Percentiles rank a stretch among this genome's conserved stretches.
Conservation (phyloP, 441 rosid species). For the Gossypium davidsonii region DNA sequence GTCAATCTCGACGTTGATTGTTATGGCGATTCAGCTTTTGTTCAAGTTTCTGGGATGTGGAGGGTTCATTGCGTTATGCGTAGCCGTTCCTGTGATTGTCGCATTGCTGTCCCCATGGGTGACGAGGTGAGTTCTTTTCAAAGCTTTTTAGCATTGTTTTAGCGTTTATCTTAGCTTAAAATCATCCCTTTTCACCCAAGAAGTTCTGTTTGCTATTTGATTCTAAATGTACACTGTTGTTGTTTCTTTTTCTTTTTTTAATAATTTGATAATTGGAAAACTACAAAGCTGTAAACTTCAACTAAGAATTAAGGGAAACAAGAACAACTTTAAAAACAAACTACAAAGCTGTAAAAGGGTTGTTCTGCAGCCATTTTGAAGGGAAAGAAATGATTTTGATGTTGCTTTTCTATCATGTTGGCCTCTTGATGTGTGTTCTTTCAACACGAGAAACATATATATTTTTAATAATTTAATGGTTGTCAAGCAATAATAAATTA, state of each 20-base stretch:
- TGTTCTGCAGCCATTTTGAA: not conserved
- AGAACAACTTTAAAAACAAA: not conserved
- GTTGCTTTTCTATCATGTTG: not conserved
- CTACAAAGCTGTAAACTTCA: too few species aligned
- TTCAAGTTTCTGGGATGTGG: constrained; percentile 65
- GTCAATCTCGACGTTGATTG: constrained; percentile 60
- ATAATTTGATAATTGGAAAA: not conserved
- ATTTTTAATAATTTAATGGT: not conserved
- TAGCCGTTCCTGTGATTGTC: constrained; percentile 79
- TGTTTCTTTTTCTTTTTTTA: not conserved
- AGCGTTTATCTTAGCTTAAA: not conserved
- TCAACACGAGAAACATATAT: not conserved
- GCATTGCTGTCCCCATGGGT: constrained; percentile 82
- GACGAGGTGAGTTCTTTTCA: constrained; percentile 43
- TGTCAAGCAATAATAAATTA: constrained; percentile 37
- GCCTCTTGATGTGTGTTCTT: not conserved
- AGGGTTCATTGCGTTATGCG: constrained; percentile 91
- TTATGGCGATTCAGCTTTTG: constrained; percentile 50
- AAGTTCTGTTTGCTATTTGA: constrained; percentile 3
- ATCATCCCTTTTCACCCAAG: not conserved
- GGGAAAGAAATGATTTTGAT: not conserved
- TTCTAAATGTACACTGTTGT: not conserved
- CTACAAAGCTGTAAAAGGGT: not conserved
- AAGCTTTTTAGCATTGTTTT: not conserved
- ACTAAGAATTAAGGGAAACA: too few species aligned